Evolutionary conservation across 1,284 basidiomycete genomes (phyloP), one percentile per base, ranked within the genome.

Genomic region (Moesziomyces parantarcticus): DNA sequence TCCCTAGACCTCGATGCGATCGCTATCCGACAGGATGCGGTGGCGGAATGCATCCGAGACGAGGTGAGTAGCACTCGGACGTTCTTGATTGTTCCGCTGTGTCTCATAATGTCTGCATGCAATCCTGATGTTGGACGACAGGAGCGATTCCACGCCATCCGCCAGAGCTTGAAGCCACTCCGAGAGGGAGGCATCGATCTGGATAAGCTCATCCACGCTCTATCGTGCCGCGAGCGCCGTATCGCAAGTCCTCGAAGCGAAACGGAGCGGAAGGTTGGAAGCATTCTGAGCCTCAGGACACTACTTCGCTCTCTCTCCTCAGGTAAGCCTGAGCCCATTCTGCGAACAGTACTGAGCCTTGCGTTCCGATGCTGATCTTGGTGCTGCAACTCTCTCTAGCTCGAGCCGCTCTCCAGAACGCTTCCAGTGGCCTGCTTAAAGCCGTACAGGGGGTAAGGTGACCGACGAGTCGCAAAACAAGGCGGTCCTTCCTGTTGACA

Each of bases 161-260:
- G 89, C 58, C 88, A 89, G 66, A 90, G 89, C 1, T 86, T 96
- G 50, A 91, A 89, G 77, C 83, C 87, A 3, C 85, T 93, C 42
- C 23, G 36, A 1, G 89, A 90, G 2, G 45, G 55, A 22, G 39
- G 92, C 83, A 87, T 92, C 78, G 94, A 97, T 78, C 87, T 95
- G 25, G 95, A 97, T 83, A 94, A 92, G 80, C 86, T 97, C 6
- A 91, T 95, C n/a, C 58, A 72, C 29, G 26, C 50, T 8, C 49
- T 74, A 1, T 57, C 68, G n/a, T 50, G 43, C 22, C 51, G 41
- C 10, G 50, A 53, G 20, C 80, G 21, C 56, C 18, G 42, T 16
- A 65, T 51, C 16, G 22, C 34, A n/a, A 56, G 26, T 22, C 25
- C 61, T 22, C 21, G 57, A 3, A 90, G 89, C 66, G 86, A 87